These are phyloP conservation scores for Botrytis squamosa DNA, from an alignment of 2,329 filamentous ascomycete species.

Conservation along the genomic window DNA sequence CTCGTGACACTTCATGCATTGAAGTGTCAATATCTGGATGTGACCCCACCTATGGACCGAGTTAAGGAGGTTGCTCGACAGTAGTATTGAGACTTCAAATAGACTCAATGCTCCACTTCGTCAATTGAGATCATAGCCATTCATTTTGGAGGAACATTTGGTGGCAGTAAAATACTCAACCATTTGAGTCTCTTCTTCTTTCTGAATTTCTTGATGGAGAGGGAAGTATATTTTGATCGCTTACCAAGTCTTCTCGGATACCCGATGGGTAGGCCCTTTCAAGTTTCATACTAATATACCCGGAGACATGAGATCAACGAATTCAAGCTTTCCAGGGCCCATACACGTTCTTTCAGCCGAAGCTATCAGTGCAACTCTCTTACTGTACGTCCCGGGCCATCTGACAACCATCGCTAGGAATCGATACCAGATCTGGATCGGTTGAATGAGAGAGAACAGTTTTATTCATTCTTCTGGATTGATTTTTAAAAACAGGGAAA, in stretches of 20 bases:
- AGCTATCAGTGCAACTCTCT: neutral
- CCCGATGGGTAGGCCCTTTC: neutral
- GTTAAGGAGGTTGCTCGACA: neutral
- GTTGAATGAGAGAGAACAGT: neutral
- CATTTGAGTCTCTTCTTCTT: neutral
- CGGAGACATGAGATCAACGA: neutral
- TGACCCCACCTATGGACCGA: neutral
- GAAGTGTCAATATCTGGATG: neutral
- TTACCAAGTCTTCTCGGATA: neutral
- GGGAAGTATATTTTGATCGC: neutral
- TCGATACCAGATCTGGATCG: neutral
- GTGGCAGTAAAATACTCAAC: neutral
- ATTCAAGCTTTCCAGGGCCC: neutral
- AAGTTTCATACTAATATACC: neutral
- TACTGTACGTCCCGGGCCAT: neutral
- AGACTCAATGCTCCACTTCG: neutral
- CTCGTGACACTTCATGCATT: slow-evolving; percentile 9
- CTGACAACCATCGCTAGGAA: neutral
- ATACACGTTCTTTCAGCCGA: neutral
- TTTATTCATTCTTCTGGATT: neutral
- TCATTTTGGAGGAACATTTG: neutral
- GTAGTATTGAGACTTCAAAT: neutral
- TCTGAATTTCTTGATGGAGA: too few species aligned
- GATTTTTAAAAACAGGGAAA: neutral
- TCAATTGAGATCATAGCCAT: neutral